Evolutionary conservation across 371 early-diverging fungal species (phyloP), one percentile per base, ranked within the genome.

Genomic region (Mortierella sp.): DNA sequence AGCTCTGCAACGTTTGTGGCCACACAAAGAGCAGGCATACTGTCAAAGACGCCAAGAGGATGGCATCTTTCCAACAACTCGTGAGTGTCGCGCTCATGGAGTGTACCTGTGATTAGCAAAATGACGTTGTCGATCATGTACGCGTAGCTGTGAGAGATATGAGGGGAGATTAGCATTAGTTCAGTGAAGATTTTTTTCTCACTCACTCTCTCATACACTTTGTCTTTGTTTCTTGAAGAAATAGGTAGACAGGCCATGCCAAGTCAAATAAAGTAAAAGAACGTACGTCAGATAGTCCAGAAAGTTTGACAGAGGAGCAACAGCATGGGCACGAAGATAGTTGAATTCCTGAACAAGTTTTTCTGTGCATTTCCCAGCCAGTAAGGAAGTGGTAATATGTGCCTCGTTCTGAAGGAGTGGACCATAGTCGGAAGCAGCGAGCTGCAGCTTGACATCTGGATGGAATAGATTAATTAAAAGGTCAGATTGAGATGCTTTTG

Each of bases 51-150:
- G 23, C 99, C 99, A 64, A 99, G 84, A 29, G 99, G 99, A 83
- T 98, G 98, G 83, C 98, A 98, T 69, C 96, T 92, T 54, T 97
- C 97, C 66, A 98, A 79, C 63, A 99, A 85, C 74, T 99, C 98
- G 80, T 94, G 93, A n/a, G 96, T 95, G 87, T 98, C 99, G 72
- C 98, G 93, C 84, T 97, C 96, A 76, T 99, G 99, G 35, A 99
- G 88, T 17, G 99, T 98, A 17, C 99, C 99, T 2, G 98, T 97
- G 72, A 99, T 97, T 45, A 99, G 85, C 70, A 99, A 87, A 65
- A 99, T 96, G 60, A 98, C 96, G 84, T 99, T 99, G 86, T 99
- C 99, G 72, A 99, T 99, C 99, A 98, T 98, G 83, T 98, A 99
- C 47, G 92, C 93, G 78, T 98, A 97, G n/a, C 97, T 96, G 74